phyloP scores from a whole-genome alignment of 441 rosid genomes.

The Erodium texanum region DNA sequence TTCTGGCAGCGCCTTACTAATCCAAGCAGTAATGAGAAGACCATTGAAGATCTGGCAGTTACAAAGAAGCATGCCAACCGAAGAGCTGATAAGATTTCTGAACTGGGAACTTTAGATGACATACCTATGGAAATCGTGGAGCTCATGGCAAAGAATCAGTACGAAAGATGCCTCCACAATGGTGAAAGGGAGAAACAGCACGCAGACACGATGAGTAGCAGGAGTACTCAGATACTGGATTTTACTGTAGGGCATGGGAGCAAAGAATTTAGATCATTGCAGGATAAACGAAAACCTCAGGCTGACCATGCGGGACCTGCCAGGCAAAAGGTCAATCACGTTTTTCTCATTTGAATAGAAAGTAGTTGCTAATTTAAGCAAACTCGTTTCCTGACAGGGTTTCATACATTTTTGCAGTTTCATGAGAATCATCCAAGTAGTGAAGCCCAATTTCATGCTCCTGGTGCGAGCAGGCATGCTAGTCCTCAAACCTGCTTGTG shows the following conservation, averaged over 20 bases:
- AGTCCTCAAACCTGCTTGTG: conserved; percentile 33
- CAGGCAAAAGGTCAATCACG: conserved; percentile 33
- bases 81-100: conserved; percentile 36
- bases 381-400: conserved; percentile 29
- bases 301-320: conserved; percentile 27
- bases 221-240: conserved; percentile 33
- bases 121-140: conserved; percentile 93
- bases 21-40: conserved; percentile 35
- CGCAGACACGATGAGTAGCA: conserved; percentile 25
- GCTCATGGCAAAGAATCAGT: conserved; percentile 92
- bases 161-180: conserved; percentile 82
- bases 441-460: conserved; percentile 37
- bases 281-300: conserved; percentile 31
- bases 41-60: conserved; percentile 27
- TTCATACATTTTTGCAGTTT: conserved; percentile 29
- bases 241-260: conserved; percentile 34
- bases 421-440: conserved; percentile 35
- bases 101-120: conserved; percentile 57
- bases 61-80: conserved; percentile 29
- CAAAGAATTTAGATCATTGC: conserved; percentile 30
- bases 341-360: conserved; percentile 32
- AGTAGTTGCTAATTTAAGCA: conserved; percentile 30
- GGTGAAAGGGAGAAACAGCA: conserved; percentile 37
- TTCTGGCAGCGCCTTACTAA: conserved; percentile 44
- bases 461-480: conserved; percentile 28